A percentile compares a stretch with the other conserved stretches of the same genome.
Conservation (phyloP, 2,329 filamentous ascomycete genomes). For the Exserohilum rostratum region DNA sequence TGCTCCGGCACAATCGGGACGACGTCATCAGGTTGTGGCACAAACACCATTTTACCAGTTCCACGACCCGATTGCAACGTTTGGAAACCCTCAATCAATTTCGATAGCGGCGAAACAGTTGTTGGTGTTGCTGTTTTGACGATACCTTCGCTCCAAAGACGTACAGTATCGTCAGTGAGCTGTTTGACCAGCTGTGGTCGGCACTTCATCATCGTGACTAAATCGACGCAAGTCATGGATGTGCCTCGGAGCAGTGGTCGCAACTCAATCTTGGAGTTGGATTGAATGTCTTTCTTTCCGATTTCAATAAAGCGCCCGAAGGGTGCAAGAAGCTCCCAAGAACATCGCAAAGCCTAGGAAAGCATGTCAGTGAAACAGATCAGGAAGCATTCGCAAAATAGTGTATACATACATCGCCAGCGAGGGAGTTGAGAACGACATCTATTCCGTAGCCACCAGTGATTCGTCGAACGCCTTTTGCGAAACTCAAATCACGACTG, state of each 20-base stretch:
- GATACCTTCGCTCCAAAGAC: constrained; percentile 1
- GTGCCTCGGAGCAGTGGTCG: constrained; percentile 5
- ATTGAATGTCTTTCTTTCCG: constrained; percentile 17
- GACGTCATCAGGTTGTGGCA: constrained; percentile 19
- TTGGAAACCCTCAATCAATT: constrained; percentile 1
- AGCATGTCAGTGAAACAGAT: background rate
- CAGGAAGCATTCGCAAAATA: background rate
- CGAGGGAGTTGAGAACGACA: constrained; percentile 5
- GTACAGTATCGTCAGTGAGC: background rate
- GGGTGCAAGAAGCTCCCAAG: constrained; percentile 53
- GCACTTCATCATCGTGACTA: constrained; percentile 1
- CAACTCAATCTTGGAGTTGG: constrained; percentile 15
- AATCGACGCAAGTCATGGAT: constrained; percentile 8
- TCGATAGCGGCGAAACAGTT: background rate
- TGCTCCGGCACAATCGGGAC: background rate
- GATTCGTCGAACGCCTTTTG: background rate
- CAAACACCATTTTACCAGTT: constrained; percentile 46
- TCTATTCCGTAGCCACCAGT: background rate
- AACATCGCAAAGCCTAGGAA: constrained; percentile 32
- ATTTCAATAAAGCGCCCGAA: constrained; percentile 20
- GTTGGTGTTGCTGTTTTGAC: constrained; percentile 2
- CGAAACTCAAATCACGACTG: background rate
- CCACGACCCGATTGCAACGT: background rate
- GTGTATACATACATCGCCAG: constrained; percentile 1
- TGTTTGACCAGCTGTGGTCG: background rate